phyloP scores from a whole-genome alignment of 2,329 filamentous ascomycete genomes.

The Teratosphaeria destructans region DNA sequence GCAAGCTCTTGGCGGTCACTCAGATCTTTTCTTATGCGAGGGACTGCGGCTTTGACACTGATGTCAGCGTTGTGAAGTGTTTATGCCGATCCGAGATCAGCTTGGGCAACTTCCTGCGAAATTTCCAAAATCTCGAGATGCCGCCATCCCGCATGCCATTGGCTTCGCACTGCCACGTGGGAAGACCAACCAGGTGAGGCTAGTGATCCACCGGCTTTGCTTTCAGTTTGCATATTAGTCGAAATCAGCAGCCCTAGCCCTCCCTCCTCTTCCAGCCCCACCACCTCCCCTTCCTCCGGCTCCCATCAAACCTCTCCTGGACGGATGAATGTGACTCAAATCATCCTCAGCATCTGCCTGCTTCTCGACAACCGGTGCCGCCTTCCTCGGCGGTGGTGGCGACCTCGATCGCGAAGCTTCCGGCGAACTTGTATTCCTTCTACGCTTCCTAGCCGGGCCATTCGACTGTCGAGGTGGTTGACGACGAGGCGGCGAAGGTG shows the following conservation, averaged over 20 bases:
- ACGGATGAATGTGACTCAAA: constrained; percentile 26
- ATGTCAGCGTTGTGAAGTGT: not conserved
- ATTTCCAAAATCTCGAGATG: not conserved
- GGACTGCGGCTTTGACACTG: not conserved
- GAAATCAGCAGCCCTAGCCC: constrained; percentile 18
- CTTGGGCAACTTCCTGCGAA: not conserved
- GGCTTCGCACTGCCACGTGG: not conserved
- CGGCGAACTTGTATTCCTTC: constrained; percentile 21
- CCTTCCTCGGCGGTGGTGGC: constrained; percentile 10
- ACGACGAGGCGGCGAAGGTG: constrained; percentile 4
- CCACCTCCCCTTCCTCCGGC: not conserved
- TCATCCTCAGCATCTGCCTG: constrained; percentile 15
- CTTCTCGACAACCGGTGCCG: not conserved
- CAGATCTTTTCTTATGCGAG: not conserved
- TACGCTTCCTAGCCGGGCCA: constrained; percentile 13
- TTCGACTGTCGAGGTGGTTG: not conserved
- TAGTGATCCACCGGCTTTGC: not conserved
- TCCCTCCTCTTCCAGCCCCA: constrained; percentile 9
- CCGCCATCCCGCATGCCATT: not conserved
- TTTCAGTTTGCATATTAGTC: constrained; percentile 8
- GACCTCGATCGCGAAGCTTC: constrained; percentile 17
- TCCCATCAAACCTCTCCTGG: constrained; percentile 22
- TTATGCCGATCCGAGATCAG: not conserved
- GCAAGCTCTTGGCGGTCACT: not conserved
- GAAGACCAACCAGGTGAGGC: not conserved